These are phyloP conservation scores for Xylariaceae sp. DNA, from an alignment of 2,329 filamentous ascomycete species.

Conservation along the genomic window DNA sequence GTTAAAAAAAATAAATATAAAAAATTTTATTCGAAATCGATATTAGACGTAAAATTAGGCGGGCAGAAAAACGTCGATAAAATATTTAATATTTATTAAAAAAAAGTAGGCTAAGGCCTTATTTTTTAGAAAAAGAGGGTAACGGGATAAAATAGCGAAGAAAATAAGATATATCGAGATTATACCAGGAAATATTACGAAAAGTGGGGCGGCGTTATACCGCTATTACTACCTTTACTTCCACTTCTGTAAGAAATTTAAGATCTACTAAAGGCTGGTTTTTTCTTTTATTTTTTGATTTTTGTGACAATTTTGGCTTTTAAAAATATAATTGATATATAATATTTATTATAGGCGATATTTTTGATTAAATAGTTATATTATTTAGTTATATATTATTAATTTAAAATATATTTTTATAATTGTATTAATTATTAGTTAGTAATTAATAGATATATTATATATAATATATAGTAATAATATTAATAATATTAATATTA, in stretches of 20 bases:
- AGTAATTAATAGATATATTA: neutral
- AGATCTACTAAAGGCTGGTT: neutral
- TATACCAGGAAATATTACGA: neutral
- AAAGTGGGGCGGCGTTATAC: neutral
- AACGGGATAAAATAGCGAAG: neutral
- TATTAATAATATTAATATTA: neutral
- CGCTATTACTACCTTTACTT: neutral
- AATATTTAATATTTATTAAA: neutral
- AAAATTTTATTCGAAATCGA: neutral
- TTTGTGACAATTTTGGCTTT: too few species aligned
- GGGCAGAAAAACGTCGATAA: neutral
- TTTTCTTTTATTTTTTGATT: neutral
- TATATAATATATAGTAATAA: neutral
- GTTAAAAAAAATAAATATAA: neutral
- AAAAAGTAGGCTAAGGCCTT: neutral
- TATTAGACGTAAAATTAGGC: neutral
- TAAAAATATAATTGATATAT: too few species aligned
- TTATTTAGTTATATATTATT: too few species aligned
- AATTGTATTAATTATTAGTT: neutral
- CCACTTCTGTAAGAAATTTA: neutral
- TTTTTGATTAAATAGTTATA: too few species aligned
- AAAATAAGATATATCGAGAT: neutral
- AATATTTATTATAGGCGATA: too few species aligned
- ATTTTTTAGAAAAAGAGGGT: neutral
- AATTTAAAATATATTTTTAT: neutral